Conservation (phyloP, 176 grass and related monocot genomes). For the Eleusine coracana region DNA sequence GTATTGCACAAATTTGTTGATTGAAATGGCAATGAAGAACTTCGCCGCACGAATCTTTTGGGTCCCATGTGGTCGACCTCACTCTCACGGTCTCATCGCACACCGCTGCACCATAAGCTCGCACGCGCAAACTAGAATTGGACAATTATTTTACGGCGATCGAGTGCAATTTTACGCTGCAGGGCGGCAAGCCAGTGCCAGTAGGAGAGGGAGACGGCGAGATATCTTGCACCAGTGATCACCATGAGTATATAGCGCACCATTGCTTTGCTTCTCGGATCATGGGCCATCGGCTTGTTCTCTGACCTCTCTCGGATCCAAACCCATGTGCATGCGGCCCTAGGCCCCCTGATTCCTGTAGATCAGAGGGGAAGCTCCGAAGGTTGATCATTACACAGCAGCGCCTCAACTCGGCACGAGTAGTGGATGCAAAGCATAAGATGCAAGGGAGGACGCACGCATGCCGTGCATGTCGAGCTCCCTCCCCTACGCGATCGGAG, state of each 20-base stretch:
- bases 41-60: not conserved
- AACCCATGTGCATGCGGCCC: constrained; percentile 50
- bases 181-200: not conserved
- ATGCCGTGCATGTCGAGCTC: constrained; percentile 34
- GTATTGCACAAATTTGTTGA: no score
- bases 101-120: not conserved
- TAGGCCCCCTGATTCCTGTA: constrained; percentile 42
- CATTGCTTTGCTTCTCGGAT: constrained; percentile 43
- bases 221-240: constrained; percentile 27
- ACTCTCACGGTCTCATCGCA: not conserved
- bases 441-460: constrained; percentile 7
- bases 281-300: constrained; percentile 45
- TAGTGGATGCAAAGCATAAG: constrained; percentile 39
- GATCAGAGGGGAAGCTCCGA: constrained; percentile 31
- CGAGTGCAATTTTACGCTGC: constrained; percentile 42
- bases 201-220: not conserved
- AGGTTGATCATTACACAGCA: constrained; percentile 46
- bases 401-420: not conserved
- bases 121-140: not conserved
- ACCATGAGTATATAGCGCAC: not conserved
- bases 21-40: not conserved
- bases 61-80: not conserved
- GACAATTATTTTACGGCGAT: constrained; percentile 41
- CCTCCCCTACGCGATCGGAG: constrained; percentile 38
- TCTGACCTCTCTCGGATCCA: constrained; percentile 35